These are phyloP conservation scores for Tolypocladium ophioglossoides DNA, from an alignment of 2,329 filamentous ascomycete species.

Conservation along the genomic window DNA sequence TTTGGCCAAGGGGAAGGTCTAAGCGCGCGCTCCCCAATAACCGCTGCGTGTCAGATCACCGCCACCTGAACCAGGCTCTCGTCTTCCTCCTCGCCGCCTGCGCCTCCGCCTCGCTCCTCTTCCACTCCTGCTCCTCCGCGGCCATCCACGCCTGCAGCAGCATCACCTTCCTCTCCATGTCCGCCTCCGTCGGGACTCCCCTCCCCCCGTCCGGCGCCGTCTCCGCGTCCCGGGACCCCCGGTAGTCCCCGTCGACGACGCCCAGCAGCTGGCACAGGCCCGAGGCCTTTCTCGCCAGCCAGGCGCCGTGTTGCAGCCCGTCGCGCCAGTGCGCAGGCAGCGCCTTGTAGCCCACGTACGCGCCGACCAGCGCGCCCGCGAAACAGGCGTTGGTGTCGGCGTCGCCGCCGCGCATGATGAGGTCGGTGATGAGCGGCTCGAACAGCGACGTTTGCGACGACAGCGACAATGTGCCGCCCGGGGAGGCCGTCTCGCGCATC, in stretches of 20 bases:
- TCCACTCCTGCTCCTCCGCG: constrained; percentile 15
- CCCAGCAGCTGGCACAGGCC: constrained; percentile 27
- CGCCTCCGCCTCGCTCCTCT: constrained; percentile 11
- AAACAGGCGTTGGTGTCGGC: constrained; percentile 44
- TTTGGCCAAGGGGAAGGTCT: not conserved
- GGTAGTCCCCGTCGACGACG: constrained; percentile 21
- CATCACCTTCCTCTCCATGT: constrained; percentile 25
- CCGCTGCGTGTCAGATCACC: not conserved
- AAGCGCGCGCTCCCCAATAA: not conserved
- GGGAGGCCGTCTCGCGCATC: constrained; percentile 21
- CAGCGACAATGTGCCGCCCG: constrained; percentile 7
- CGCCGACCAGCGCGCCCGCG: constrained; percentile 38
- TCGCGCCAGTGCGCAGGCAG: constrained; percentile 38
- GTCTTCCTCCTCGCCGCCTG: constrained; percentile 7
- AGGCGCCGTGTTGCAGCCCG: constrained; percentile 32
- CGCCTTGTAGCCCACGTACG: constrained; percentile 32
- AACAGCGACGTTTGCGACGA: constrained; percentile 21
- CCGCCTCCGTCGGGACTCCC: constrained; percentile 23
- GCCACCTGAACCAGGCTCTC: constrained; percentile 1
- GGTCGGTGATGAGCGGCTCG: constrained; percentile 34
- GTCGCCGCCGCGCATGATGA: constrained; percentile 42
- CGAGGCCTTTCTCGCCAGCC: constrained; percentile 33
- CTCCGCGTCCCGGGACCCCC: constrained; percentile 25
- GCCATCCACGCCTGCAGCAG: constrained; percentile 20
- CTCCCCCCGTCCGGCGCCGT: constrained; percentile 30